A percentile compares a stretch with the other conserved stretches of the same genome.
Conservation (phyloP, 2,329 filamentous ascomycete species). For the Microcyclospora tardicrescens region DNA sequence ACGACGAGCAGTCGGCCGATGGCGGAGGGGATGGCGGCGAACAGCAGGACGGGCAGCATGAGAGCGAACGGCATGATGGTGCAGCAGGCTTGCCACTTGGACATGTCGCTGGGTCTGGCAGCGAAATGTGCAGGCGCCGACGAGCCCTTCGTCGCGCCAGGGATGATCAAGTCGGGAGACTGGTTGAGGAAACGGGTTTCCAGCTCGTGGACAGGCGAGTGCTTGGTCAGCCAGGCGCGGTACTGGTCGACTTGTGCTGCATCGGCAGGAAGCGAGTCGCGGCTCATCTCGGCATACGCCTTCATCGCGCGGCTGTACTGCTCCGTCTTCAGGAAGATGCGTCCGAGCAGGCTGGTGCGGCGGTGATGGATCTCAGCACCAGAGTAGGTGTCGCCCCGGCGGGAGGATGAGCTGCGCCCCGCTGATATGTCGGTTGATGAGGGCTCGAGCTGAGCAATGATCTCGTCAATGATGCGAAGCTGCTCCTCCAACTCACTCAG, state of each 20-base stretch:
- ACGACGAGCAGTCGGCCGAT: conserved; percentile 29
- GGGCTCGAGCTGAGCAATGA: conserved; percentile 31
- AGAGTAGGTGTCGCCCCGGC: conserved; percentile 42
- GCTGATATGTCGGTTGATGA: conserved; percentile 4
- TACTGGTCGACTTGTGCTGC: conserved; percentile 41
- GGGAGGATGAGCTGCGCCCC: conserved; percentile 35
- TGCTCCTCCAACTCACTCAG: conserved; percentile 69
- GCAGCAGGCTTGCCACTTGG: not conserved
- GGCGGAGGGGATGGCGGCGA: conserved; percentile 30
- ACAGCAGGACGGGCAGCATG: conserved; percentile 29
- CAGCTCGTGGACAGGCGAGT: conserved; percentile 42
- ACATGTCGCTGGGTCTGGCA: not conserved
- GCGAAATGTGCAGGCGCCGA: conserved; percentile 5
- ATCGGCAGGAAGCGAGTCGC: conserved; percentile 37
- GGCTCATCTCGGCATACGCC: conserved; percentile 43
- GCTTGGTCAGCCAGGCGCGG: conserved; percentile 42
- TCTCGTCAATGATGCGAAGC: conserved; percentile 54
- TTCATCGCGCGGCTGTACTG: conserved; percentile 54
- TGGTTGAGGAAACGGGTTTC: conserved; percentile 50
- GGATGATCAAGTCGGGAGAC: conserved; percentile 41
- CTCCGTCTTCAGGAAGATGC: conserved; percentile 51
- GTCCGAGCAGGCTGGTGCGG: conserved; percentile 47
- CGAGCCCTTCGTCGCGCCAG: conserved; percentile 2
- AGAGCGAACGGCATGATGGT: conserved; percentile 24
- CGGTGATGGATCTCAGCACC: conserved; percentile 47